Evolutionary conservation across 2,329 filamentous ascomycete genomes (phyloP), one percentile per base, ranked within the genome.

Genomic region (Ophiocordyceps australis): DNA sequence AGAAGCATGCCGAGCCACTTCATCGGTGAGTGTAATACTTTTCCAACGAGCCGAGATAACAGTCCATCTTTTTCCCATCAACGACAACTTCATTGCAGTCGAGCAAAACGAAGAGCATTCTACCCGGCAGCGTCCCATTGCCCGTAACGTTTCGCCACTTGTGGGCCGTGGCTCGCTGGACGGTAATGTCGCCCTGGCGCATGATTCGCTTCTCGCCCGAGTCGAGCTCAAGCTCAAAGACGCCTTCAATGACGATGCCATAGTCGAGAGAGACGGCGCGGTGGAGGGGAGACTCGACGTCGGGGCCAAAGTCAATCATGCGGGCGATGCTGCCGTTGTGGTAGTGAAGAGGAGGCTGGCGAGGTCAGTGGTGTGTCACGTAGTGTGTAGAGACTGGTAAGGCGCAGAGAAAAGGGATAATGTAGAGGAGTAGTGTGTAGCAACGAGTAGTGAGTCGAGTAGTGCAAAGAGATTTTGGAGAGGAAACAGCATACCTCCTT

Each of bases 111-210:
- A 59, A 45, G 41, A 44, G 30, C 47, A 63, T 55, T 19, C 59
- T 41, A 13, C 51, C 47, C 55, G 56, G 61, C 23, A 53, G 46
- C 4, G 47, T 55, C 4, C 18, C 14, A 4, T 47, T 55, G 5
- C 18, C 14, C 31, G 51, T 52, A 14, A 36, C 31, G 27, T 68
- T 68, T 22, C 49, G 40, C 62, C 62, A 69, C 17, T 55, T 52
- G 39, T 71, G 64, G 46, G 59, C 62, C 5, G 64, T 68, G 1
- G 52, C 63, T 23, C 65, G 47, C 42, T 70, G 64, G 14, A 71
- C 54, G 7, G 54, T 54, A n/a, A 69, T 45, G 33, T 71, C 65
- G 3, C 64, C 65, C 14, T 54, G 46, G 31, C 49, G 45, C 50
- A 67, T 45, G 12, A 47, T 28, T 24, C 49, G 49, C 27, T 35